A percentile compares a stretch with the other conserved stretches of the same genome.
Conservation (phyloP, 192 early-diverging fungal genomes). For the Diversispora epigaea region DNA sequence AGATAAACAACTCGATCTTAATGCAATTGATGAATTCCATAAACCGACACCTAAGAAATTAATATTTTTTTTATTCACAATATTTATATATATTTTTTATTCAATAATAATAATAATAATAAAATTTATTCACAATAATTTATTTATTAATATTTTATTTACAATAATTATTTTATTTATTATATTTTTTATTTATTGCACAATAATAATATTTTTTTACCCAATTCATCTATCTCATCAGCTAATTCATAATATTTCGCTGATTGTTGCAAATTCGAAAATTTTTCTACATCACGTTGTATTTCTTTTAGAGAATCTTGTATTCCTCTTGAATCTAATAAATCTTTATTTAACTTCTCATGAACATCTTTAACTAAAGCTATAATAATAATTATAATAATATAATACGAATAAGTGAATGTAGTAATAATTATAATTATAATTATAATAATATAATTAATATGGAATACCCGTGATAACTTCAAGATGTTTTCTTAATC, state of each 20-base stretch:
- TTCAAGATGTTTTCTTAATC: too few relatives aligned
- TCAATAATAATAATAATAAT: too few relatives aligned
- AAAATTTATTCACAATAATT: too few relatives aligned
- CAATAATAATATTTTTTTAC: background rate
- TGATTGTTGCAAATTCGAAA: slow-evolving; percentile 19
- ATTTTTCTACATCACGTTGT: slow-evolving; percentile 2
- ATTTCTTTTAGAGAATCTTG: slow-evolving; percentile 15
- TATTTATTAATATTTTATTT: too few relatives aligned
- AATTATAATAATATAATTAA: too few relatives aligned
- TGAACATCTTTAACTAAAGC: slow-evolving; percentile 31
- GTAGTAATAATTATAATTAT: too few relatives aligned
- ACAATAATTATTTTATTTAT: background rate
- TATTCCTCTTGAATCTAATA: slow-evolving; percentile 2
- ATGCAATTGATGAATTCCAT: slow-evolving; percentile 27
- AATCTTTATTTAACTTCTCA: slow-evolving; percentile 18
- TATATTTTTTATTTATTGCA: background rate
- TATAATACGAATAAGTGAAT: too few relatives aligned
- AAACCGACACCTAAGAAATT: slow-evolving; percentile 5
- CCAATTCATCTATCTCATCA: slow-evolving; percentile 29
- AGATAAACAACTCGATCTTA: background rate
- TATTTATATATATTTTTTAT: too few relatives aligned
- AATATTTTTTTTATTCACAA: background rate
- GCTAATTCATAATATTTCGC: background rate
- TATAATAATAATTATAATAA: background rate
- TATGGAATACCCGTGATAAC: too few relatives aligned